Evolutionary conservation across 2,329 filamentous ascomycete species (phyloP), one percentile per base, ranked within the genome.

Genomic region (Epicoccum nigrum): DNA sequence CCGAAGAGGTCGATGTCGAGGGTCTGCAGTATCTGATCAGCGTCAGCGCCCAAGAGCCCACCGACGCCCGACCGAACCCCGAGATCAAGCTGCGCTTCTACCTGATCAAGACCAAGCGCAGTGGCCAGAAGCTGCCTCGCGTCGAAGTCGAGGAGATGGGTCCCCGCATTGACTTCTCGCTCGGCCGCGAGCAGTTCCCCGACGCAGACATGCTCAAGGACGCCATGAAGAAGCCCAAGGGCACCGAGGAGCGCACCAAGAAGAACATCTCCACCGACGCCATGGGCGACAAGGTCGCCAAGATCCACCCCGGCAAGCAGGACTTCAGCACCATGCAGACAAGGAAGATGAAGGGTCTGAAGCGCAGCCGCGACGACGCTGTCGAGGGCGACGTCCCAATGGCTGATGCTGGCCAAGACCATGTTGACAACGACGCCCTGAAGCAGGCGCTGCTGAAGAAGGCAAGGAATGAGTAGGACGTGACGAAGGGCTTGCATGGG

Each of bases 311-410:
- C 54, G 91, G 89, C 68, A 91, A 88, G 79, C 92, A 97, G 77
- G 92, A 99, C 77, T 82, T 99, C 52, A 82, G 81, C 69, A 84
- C 88, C 65, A 76, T 99, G 75, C 94, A 99, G 81, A 95, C 92
- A 45, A 87, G 94, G 70, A 99, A 99, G 85, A 97, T 99, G 92
- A 99, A 99, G 86, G 94, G 92, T 62, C 76, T 99, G 62, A 99
- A 97, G 84, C 83, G 94, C 60, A 86, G 83, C 59, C 84, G 90
- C 46, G 59, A 61, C 5, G 63, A 64, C 19, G 66, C 63, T 17
- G 44, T 44, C 4, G 60, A 50, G 15, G 59, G 55, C n/a, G 64
- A 68, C 33, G 35, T 45, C 4, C 39, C 37, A 2, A 54, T 48
- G 50, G 45, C 45, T 11, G 38, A 46, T 7, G 43, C 42, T 6